Conservation (phyloP, 805 yeast species). For the Ogataea trehaloabstinens region DNA sequence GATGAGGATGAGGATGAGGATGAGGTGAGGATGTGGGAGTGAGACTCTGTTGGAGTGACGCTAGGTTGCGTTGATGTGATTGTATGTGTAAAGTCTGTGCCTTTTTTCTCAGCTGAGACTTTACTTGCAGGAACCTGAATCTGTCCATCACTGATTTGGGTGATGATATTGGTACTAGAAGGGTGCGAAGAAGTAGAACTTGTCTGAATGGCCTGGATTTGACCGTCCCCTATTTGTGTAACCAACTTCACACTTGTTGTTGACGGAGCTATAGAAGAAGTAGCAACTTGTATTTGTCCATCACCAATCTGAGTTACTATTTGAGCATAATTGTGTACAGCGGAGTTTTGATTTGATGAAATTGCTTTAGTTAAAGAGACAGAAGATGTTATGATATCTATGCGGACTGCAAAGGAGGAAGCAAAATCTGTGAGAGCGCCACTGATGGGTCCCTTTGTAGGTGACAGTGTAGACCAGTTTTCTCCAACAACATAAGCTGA, state of each 20-base stretch:
- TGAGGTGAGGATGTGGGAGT: too few relatives aligned
- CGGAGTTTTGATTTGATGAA: slow-evolving; percentile 19
- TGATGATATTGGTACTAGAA: neutral
- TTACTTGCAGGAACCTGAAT: too few relatives aligned
- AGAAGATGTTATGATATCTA: slow-evolving; percentile 46
- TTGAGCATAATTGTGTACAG: slow-evolving; percentile 40
- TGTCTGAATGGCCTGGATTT: slow-evolving; percentile 25
- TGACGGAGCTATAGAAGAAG: slow-evolving; percentile 30
- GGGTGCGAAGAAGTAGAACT: neutral
- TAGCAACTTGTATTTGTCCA: slow-evolving; percentile 45
- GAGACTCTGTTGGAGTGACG: too few relatives aligned
- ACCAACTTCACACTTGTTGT: slow-evolving; percentile 35
- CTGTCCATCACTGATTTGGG: neutral
- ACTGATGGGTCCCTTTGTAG: slow-evolving; percentile 43
- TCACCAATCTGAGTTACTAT: slow-evolving; percentile 44
- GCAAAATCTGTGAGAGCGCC: slow-evolving; percentile 58
- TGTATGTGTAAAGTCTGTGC: too few relatives aligned
- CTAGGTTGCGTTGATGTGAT: too few relatives aligned
- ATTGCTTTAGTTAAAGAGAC: slow-evolving; percentile 25
- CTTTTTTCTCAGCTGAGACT: too few relatives aligned
- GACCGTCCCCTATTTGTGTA: slow-evolving; percentile 52
- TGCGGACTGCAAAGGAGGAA: slow-evolving; percentile 65
- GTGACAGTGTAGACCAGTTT: slow-evolving; percentile 69
- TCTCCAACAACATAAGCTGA: slow-evolving; percentile 47
- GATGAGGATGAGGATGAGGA: neutral